phyloP scores from a whole-genome alignment of 2,329 filamentous ascomycete species.

The Colletotrichum aenigma region DNA sequence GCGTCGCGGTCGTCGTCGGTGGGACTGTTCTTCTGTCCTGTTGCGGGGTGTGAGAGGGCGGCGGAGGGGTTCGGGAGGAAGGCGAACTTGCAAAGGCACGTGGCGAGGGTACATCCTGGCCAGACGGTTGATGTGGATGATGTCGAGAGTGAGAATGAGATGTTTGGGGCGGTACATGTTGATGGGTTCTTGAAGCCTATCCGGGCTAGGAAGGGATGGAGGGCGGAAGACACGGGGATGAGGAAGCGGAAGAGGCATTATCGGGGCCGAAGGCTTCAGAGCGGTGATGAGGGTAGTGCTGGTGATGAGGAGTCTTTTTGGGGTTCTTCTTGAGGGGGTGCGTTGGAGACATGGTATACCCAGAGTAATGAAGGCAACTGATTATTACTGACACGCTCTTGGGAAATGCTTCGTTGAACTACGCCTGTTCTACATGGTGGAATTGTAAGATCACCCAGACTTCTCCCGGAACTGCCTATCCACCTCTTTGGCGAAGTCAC shows the following conservation, averaged over 20 bases:
- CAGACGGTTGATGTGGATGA: slow-evolving; percentile 39
- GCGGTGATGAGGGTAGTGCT: background rate
- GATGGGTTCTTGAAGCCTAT: slow-evolving; percentile 71
- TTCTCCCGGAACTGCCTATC: slow-evolving; percentile 31
- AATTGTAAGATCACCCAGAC: background rate
- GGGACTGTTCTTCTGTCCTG: slow-evolving; percentile 39
- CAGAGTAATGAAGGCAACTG: background rate
- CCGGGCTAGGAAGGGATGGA: slow-evolving; percentile 51
- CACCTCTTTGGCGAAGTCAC: slow-evolving; percentile 63
- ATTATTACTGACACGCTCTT: background rate
- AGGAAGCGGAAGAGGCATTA: slow-evolving; percentile 20
- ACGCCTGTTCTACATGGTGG: accelerated
- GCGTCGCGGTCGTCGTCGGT: slow-evolving; percentile 35
- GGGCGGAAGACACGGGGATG: slow-evolving; percentile 3
- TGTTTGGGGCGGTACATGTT: slow-evolving; percentile 67
- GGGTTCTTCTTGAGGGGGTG: background rate
- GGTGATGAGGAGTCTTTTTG: background rate
- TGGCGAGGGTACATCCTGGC: slow-evolving; percentile 41
- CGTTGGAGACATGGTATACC: background rate
- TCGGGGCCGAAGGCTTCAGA: slow-evolving; percentile 1
- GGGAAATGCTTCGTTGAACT: background rate
- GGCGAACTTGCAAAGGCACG: slow-evolving; percentile 40
- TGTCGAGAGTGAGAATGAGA: slow-evolving; percentile 54
- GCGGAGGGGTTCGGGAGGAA: slow-evolving; percentile 38
- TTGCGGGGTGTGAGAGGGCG: slow-evolving; percentile 39